phyloP scores from a whole-genome alignment of 2,329 filamentous ascomycete genomes.

The Fusarium torulosum region DNA sequence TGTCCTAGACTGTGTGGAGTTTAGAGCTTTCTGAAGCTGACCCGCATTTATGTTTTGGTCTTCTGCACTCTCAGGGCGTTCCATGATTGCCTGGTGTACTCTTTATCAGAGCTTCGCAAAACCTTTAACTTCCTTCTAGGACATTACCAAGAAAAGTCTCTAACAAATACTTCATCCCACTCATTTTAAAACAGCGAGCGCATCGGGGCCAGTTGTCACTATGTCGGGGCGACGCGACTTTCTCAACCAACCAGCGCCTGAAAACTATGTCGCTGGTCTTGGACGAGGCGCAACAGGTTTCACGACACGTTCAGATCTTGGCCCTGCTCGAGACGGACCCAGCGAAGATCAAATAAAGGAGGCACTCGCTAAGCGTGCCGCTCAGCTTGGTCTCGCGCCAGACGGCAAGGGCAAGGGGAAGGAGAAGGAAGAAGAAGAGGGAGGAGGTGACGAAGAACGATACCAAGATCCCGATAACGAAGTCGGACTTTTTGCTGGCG shows the following conservation, averaged over 20 bases:
- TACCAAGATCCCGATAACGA: constrained; percentile 98
- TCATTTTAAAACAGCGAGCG: constrained; percentile 25
- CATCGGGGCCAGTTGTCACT: constrained; percentile 41
- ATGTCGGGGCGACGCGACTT: constrained; percentile 82
- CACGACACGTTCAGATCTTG: constrained; percentile 95
- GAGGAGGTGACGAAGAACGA: constrained; percentile 81
- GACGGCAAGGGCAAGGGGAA: constrained; percentile 78
- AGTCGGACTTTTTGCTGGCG: constrained; percentile 92
- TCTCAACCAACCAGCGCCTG: constrained; percentile 84
- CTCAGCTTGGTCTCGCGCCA: constrained; percentile 78
- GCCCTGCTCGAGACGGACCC: constrained; percentile 92
- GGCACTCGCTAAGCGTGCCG: constrained; percentile 92
- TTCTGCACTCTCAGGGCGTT: constrained; percentile 18
- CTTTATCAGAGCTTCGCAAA: constrained; percentile 25
- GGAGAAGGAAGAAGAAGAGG: constrained; percentile 79
- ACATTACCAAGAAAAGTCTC: not conserved
- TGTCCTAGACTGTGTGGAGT: constrained; percentile 1
- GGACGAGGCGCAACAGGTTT: constrained; percentile 98
- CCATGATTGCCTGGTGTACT: constrained; percentile 24
- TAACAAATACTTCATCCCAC: constrained; percentile 5
- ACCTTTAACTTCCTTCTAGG: constrained; percentile 6
- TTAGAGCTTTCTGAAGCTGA: constrained; percentile 18
- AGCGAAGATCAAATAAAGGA: constrained; percentile 99
- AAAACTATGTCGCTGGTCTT: constrained; percentile 94
- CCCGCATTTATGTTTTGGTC: constrained; percentile 34